Base-by-base conservation (phyloP, 2,329 filamentous ascomycete genomes). In the Myriangium duriaei region DNA sequence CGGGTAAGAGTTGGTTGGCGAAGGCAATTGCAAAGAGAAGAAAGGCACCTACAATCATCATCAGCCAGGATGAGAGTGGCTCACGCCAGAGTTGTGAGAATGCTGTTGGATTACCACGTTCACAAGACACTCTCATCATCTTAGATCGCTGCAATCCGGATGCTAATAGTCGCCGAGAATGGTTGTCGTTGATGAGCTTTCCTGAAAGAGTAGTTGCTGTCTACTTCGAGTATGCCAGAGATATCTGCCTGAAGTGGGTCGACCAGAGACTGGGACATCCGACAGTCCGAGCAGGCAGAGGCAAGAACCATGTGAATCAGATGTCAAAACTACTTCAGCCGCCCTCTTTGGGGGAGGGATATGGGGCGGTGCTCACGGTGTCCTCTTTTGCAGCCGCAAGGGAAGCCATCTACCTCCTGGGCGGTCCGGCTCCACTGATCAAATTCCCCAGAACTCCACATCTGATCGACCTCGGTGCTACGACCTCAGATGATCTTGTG, bases 371-470 rank as follows among this genome's bases (percentile, higher is more conserved):
- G 11, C 15, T 37, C 7, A 39, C 29, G 14, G 36, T 42, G 6
- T 7, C 32, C 11, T 44, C 42, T 3, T 42, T 14, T 3, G 4
- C n/a, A 4, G 42, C 39, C 7, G 28, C 36, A 3, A 24, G 17
- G 10, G 2, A 11, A n/a, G 14, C 16, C 10, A 11, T 11, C 14
- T 6, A 18, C 29, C 5, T 15, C 5, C 3, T 33, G 13, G 26
- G 30, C n/a, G 29, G 17, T 17, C 5, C 29, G 9, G 11, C 32
- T 15, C 16, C 35, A 28, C 5, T 44, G 11, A 37, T 32, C 37
- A 42, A 19, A 31, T 40, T 44, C 17, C 42, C 42, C 9, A 34
- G 42, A 7, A 44, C 42, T 5, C 36, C 39, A 6, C 42, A 42
- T 14, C 30, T 44, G 15, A 30, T 39, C 35, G 40, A 44, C 19